A percentile compares a stretch with the other conserved stretches of the same genome.
Conservation (phyloP, 176 grass and related monocot genomes). For the Carex myosuroides region DNA sequence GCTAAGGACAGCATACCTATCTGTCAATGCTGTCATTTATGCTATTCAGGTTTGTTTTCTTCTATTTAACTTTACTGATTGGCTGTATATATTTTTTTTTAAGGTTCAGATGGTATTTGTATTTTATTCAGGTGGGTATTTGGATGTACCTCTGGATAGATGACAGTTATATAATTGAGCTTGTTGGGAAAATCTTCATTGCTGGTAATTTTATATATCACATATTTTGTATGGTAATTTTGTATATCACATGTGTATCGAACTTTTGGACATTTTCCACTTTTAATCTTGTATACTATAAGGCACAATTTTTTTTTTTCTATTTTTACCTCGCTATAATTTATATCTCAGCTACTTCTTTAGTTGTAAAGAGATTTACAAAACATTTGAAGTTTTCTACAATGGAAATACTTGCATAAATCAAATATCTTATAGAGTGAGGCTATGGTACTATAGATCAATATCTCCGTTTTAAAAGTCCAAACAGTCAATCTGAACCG, state of each 20-base stretch:
- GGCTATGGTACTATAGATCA: too few relatives aligned
- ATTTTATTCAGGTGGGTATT: slow-evolving; percentile 4
- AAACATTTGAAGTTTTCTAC: too few relatives aligned
- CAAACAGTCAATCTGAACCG: too few relatives aligned
- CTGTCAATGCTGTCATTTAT: slow-evolving; percentile 19
- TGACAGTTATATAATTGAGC: slow-evolving; percentile 17
- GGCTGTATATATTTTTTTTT: not conserved
- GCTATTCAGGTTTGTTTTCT: slow-evolving; percentile 14
- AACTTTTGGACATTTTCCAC: not conserved
- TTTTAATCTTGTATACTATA: not conserved
- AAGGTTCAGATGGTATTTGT: not conserved
- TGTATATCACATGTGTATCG: not conserved
- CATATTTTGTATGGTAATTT: not conserved
- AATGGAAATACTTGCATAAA: too few relatives aligned
- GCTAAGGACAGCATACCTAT: slow-evolving; percentile 17
- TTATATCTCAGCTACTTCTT: not conserved
- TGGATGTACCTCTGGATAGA: slow-evolving; percentile 17
- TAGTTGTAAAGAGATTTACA: too few relatives aligned
- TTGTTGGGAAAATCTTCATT: slow-evolving; percentile 24
- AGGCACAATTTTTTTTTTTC: not conserved
- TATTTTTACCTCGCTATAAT: not conserved
- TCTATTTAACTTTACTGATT: not conserved
- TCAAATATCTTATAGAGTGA: too few relatives aligned
- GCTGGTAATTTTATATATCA: slow-evolving; percentile 14
- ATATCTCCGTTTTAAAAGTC: too few relatives aligned